A percentile compares a stretch with the other conserved stretches of the same genome.
Evolutionary conservation across 495 filamentous ascomycete species (phyloP).

Genomic region (Penicillium diatomitis): DNA sequence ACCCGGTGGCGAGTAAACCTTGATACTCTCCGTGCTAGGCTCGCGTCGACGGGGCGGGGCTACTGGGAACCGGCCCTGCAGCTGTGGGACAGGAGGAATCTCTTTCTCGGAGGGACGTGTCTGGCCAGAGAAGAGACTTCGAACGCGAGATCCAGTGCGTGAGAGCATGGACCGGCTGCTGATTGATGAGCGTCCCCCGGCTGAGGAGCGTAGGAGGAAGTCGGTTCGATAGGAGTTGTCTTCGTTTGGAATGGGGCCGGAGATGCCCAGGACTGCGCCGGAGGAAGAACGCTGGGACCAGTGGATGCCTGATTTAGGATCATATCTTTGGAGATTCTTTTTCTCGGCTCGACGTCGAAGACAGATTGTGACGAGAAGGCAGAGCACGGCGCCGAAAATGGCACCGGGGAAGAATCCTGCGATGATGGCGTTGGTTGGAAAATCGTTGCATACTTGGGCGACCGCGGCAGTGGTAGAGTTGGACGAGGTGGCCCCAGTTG

Average conservation of each 20-base stretch:
- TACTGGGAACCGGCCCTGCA: conserved; percentile 11
- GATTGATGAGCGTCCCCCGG: conserved; percentile 16
- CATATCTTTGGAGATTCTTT: conserved; percentile 5
- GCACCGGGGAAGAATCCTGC: conserved; percentile 59
- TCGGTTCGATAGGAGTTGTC: conserved; percentile 47
- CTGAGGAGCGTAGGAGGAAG: conserved; percentile 39
- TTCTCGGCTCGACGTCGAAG: conserved; percentile 21
- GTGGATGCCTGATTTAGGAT: conserved; percentile 8
- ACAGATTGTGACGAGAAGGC: conserved; percentile 35
- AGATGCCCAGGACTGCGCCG: conserved; percentile 41
- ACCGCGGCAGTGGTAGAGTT: conserved; percentile 6
- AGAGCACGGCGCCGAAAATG: conserved; percentile 41
- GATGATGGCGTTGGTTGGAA: conserved; percentile 44
- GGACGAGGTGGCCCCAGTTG: conserved; percentile 7
- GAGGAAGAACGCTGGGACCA: conserved; percentile 31
- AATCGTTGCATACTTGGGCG: conserved; percentile 26
- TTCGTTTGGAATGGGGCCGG: conserved; percentile 44
- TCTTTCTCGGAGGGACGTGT: conserved; percentile 8
- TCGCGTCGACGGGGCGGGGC: conserved; percentile 36
- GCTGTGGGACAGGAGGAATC: conserved; percentile 11
- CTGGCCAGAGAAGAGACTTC: conserved; percentile 24
- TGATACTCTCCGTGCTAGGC: conserved; percentile 57
- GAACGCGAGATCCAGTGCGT: conserved; percentile 29
- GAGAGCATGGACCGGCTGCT: conserved; percentile 22
- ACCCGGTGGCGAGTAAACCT: conserved; percentile 57